Percentiles rank a stretch among this genome's conserved stretches.
Conservation (phyloP, 2,329 filamentous ascomycete genomes). For the Beauveria medogensis region DNA sequence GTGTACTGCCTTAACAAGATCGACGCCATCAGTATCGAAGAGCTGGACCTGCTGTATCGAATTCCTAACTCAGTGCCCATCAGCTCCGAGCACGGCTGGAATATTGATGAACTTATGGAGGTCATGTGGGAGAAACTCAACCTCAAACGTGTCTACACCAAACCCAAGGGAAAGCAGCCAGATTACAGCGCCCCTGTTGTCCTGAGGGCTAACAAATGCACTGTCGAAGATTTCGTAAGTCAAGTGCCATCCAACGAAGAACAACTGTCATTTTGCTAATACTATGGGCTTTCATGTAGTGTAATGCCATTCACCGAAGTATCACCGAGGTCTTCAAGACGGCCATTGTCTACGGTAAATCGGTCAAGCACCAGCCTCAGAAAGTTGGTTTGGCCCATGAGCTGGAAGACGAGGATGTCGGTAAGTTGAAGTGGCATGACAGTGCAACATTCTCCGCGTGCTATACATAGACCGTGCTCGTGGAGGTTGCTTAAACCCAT, state of each 20-base stretch:
- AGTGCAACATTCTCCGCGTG: not conserved
- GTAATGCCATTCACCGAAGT: conserved; percentile 92
- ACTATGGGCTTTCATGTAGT: conserved; percentile 46
- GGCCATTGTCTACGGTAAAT: conserved; percentile 94
- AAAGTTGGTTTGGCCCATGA: conserved; percentile 86
- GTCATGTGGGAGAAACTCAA: conserved; percentile 98
- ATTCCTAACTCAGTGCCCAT: conserved; percentile 97
- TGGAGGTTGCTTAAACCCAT: not conserved
- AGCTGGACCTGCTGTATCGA: conserved; percentile 89
- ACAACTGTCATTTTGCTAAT: conserved; percentile 21
- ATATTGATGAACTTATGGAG: conserved; percentile 92
- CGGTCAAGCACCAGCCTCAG: conserved; percentile 97
- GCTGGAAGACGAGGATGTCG: conserved; percentile 93
- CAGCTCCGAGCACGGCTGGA: conserved; percentile 96
- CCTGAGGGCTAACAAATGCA: conserved; percentile 71
- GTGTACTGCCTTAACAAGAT: conserved; percentile 99
- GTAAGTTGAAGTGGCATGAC: conserved; percentile 42
- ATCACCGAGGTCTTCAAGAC: conserved; percentile 94
- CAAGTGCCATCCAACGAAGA: not conserved
- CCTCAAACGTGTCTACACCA: conserved; percentile 89
- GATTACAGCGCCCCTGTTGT: conserved; percentile 92
- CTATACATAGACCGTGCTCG: not conserved
- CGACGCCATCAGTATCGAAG: conserved; percentile 94
- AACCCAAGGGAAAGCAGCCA: conserved; percentile 89
- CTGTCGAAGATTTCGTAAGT: conserved; percentile 94